Percentiles rank a stretch among this genome's conserved stretches.
Evolutionary conservation across 805 yeast genomes (phyloP).

Genomic region (Nakazawaea molendinolei): DNA sequence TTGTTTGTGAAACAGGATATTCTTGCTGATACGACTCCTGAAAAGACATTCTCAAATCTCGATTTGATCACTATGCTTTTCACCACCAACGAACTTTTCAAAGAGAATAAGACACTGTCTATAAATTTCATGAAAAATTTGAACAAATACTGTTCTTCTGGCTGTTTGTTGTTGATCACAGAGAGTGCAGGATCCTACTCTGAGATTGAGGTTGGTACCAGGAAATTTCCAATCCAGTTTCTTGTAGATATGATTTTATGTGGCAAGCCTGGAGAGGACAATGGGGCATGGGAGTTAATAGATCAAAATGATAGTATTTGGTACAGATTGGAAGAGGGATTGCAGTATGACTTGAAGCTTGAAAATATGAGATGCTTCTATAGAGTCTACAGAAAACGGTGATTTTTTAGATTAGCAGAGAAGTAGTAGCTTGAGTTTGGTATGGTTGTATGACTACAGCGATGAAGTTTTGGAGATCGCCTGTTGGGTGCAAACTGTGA

Average conservation of each 20-base stretch:
- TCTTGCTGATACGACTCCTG: slow-evolving; percentile 21
- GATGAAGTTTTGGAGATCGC: no score
- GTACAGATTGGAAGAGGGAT: slow-evolving; percentile 47
- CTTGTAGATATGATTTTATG: slow-evolving; percentile 66
- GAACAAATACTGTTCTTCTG: slow-evolving; percentile 42
- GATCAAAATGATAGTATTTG: slow-evolving; percentile 70
- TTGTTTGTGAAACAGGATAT: slow-evolving; percentile 31
- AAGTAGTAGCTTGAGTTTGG: background rate
- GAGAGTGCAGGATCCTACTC: slow-evolving; percentile 92
- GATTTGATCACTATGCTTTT: slow-evolving; percentile 67
- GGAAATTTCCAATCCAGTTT: slow-evolving; percentile 77
- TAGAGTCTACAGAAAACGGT: slow-evolving; percentile 54
- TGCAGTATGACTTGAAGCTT: slow-evolving; percentile 59
- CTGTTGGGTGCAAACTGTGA: no score
- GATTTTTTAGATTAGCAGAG: no score
- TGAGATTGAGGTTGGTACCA: slow-evolving; percentile 67
- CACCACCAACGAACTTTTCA: slow-evolving; percentile 82
- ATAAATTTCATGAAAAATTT: slow-evolving; percentile 52
- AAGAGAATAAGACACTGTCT: slow-evolving; percentile 57
- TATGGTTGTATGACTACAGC: no score
- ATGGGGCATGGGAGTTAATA: slow-evolving; percentile 62
- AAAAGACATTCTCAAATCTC: slow-evolving; percentile 20
- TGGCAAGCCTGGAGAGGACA: slow-evolving; percentile 36
- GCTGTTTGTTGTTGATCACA: slow-evolving; percentile 57
- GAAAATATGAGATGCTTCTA: slow-evolving; percentile 88